Conservation (phyloP, 805 yeast genomes). For the Saturnispora silvae region DNA sequence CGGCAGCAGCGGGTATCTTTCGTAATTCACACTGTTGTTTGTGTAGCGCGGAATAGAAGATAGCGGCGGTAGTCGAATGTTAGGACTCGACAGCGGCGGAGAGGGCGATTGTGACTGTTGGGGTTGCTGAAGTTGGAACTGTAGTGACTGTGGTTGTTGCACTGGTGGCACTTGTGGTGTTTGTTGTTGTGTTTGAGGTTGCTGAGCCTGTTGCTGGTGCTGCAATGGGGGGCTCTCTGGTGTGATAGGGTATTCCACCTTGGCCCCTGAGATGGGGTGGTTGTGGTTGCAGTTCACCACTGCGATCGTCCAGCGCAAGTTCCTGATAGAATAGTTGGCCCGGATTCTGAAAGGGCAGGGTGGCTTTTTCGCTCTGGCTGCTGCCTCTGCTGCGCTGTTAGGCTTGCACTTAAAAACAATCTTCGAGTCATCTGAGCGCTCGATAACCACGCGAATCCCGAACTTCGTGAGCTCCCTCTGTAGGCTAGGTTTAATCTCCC, state of each 20-base stretch:
- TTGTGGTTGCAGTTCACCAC: slow-evolving; percentile 52
- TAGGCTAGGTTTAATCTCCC: slow-evolving; percentile 54
- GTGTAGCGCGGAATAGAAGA: not conserved
- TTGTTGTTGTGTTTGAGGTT: too few relatives aligned
- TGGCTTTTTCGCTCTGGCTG: not conserved
- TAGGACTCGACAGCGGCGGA: not conserved
- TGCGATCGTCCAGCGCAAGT: slow-evolving; percentile 48
- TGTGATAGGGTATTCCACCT: not conserved
- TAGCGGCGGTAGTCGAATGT: not conserved
- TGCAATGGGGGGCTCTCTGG: not conserved
- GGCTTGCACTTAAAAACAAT: slow-evolving; percentile 54
- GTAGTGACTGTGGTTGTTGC: not conserved
- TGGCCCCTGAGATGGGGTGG: slow-evolving; percentile 27
- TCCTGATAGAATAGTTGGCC: slow-evolving; percentile 46
- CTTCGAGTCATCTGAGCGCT: slow-evolving; percentile 49
- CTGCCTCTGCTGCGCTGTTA: not conserved
- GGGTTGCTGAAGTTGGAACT: not conserved
- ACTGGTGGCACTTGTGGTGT: not conserved
- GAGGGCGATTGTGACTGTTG: not conserved
- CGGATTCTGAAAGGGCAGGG: slow-evolving; percentile 54
- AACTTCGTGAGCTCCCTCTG: slow-evolving; percentile 35
- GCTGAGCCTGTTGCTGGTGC: not conserved
- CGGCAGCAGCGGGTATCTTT: not conserved
- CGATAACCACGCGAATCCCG: slow-evolving; percentile 49
- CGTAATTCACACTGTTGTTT: not conserved